phyloP scores from a whole-genome alignment of 2,329 filamentous ascomycete genomes.

The Fusarium phyllophilum region DNA sequence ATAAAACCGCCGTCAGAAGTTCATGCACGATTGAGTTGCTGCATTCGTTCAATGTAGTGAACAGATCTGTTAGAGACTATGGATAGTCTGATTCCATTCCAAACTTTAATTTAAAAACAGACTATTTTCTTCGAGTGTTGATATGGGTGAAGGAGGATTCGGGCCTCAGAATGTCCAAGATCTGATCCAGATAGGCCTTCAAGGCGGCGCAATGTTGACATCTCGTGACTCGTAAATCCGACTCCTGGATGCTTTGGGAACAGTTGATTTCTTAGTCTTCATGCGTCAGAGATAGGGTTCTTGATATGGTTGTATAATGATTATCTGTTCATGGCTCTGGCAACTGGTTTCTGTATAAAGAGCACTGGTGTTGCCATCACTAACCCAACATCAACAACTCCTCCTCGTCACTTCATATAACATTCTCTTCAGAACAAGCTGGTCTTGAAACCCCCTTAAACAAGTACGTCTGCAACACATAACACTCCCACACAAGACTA shows the following conservation, averaged over 20 bases:
- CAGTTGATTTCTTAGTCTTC: fast-evolving
- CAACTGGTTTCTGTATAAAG: neutral
- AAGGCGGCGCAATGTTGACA: too few relatives aligned
- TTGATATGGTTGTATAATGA: too few relatives aligned
- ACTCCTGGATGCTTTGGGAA: neutral
- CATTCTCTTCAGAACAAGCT: neutral
- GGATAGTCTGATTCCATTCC: fast-evolving
- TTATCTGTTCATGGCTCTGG: fast-evolving
- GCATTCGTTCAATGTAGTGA: fast-evolving
- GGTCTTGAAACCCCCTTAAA: neutral
- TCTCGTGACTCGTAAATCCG: neutral
- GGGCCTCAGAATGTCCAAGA: too few relatives aligned
- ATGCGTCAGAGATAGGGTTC: neutral
- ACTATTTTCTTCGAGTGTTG: fast-evolving
- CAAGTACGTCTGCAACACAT: fast-evolving
- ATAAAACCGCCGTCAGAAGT: neutral
- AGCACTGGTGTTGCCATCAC: neutral
- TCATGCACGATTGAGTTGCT: neutral
- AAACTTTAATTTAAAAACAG: fast-evolving
- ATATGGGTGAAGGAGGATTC: neutral
- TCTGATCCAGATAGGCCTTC: too few relatives aligned
- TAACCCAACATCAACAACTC: fast-evolving
- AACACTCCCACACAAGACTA: neutral
- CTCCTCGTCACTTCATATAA: fast-evolving
- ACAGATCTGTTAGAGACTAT: neutral